Conservation (phyloP, 106 monocot species). For the Dioscorea zingiberensis region DNA sequence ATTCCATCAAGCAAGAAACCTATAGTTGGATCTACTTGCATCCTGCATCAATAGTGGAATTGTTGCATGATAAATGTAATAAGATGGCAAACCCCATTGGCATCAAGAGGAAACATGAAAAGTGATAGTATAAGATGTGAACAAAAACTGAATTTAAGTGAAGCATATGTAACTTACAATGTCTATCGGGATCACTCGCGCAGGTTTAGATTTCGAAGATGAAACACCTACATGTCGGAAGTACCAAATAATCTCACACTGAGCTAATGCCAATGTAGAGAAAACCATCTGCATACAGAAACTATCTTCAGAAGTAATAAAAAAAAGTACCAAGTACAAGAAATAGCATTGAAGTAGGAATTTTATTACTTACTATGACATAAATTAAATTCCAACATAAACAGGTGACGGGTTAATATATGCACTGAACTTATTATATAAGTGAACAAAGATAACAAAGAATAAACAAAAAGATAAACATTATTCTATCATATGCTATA, state of each 20-base stretch:
- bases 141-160: not conserved
- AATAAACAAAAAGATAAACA: no score
- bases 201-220: constrained; percentile 62
- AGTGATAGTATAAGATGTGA: not conserved
- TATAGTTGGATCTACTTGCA: constrained; percentile 81
- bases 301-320: not conserved
- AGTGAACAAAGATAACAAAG: no score
- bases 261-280: constrained; percentile 93
- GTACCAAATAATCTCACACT: constrained; percentile 89
- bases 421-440: no score
- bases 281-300: constrained; percentile 87
- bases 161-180: constrained; percentile 52
- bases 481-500: no score
- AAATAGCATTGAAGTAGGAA: no score
- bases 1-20: constrained; percentile 96
- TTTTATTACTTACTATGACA: no score
- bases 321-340: not conserved
- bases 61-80: not conserved
- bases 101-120: not conserved
- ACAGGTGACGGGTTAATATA: no score
- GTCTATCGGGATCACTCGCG: constrained; percentile 45
- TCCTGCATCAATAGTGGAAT: constrained; percentile 40
- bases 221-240: constrained; percentile 85
- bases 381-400: no score
- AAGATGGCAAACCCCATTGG: no score